A percentile compares a stretch with the other conserved stretches of the same genome.
phyloP scores from a whole-genome alignment of 768 basidiomycete genomes.

The Coprinellus micaceus region DNA sequence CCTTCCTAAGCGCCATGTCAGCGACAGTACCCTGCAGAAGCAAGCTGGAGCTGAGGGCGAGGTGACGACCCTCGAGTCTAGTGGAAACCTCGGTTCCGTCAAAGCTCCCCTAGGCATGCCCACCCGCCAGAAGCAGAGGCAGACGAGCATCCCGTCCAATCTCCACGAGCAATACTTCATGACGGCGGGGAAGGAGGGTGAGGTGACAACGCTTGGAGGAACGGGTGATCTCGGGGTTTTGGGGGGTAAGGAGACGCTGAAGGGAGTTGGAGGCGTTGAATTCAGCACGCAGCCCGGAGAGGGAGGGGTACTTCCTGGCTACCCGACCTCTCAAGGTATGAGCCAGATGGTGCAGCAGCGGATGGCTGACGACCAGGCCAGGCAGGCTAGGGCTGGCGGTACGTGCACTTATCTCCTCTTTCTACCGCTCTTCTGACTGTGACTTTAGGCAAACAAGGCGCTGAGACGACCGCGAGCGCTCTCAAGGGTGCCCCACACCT shows the following conservation, averaged over 20 bases:
- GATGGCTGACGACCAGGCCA: conserved; percentile 16
- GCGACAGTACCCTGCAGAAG: too few species aligned
- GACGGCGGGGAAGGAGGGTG: too few species aligned
- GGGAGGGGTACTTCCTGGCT: conserved; percentile 19
- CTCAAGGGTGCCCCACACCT: not conserved
- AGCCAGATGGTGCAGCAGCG: conserved; percentile 18
- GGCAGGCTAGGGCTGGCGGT: conserved; percentile 8
- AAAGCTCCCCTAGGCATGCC: too few species aligned
- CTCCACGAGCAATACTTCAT: too few species aligned
- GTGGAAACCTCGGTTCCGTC: too few species aligned
- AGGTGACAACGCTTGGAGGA: not conserved
- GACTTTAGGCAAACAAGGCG: not conserved
- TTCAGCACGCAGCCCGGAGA: conserved; percentile 4
- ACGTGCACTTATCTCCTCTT: not conserved
- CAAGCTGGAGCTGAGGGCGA: too few species aligned
- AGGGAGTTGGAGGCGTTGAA: not conserved
- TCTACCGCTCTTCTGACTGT: not conserved
- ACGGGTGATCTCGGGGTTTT: not conserved
- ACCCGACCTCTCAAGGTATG: conserved; percentile 16
- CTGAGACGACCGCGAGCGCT: not conserved
- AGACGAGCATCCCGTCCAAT: too few species aligned
- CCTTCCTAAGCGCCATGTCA: too few species aligned
- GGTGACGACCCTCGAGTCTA: too few species aligned
- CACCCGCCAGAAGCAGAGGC: too few species aligned
- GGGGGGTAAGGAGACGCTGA: not conserved